Evolutionary conservation across 176 grass and related monocot species (phyloP), one percentile per base, ranked within the genome.

Genomic region (Juncus inflexus): DNA sequence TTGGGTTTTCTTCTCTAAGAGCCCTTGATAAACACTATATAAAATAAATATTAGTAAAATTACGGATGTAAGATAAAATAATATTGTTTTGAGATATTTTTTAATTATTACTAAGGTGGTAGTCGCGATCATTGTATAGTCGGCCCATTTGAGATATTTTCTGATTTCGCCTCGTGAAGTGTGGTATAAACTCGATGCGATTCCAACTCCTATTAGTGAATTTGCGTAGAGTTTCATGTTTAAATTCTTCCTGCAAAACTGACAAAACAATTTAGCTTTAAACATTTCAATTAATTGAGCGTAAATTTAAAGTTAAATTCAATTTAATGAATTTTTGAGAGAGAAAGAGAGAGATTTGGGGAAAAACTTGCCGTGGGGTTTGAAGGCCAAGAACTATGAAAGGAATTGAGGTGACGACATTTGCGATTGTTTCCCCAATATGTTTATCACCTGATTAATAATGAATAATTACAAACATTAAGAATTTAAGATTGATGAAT

Each of bases 61-160:
- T 16, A 58, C 12, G 2, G 52, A 43, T 15, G 15, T 58, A 19
- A 45, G 28, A 16, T 11, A 69, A 55, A 5, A 5, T 55, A 13
- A 55, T 35, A 55, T 13, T 40, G 11, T 8, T 54, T 53, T 68
- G 9, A 52, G 16, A 61, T 4, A 10, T 40, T 28, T 28, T 60
- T 75, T 61, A 58, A 62, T 36, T 16, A 40, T 90, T 77, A 99
- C 94, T 13, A 99, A 19, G 11, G 89, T 80, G 58, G 85, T 80
- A 40, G 94, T 76, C 64, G 94, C 94, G 77, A 99, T 99, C 94
- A 92, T 92, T 74, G 85, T 92, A 52, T 99, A 92, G 69, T 99
- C 94, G 66, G 89, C 85, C 89, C 94, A 92, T 74, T 82, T 76
- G 72, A 99, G 65, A 75, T 86, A 84, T 80, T 87, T 99, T 62